Conservation (phyloP, 2,329 filamentous ascomycete genomes). For the Xylariaceae sp. region DNA sequence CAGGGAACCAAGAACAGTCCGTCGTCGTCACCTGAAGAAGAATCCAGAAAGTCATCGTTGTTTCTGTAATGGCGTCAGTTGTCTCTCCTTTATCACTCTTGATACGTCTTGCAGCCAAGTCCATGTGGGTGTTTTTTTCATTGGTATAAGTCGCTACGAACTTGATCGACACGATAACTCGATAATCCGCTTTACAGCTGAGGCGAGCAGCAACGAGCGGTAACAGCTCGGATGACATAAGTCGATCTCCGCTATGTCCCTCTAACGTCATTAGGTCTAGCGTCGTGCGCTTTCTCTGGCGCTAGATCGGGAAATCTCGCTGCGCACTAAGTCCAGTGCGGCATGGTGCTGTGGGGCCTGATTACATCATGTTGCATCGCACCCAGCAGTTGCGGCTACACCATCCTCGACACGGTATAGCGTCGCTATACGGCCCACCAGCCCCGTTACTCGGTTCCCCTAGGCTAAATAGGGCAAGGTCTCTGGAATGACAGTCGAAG, state of each 20-base stretch:
- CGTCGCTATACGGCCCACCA: not conserved
- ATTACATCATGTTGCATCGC: not conserved
- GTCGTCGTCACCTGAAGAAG: not conserved
- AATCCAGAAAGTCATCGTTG: too few relatives aligned
- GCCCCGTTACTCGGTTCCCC: not conserved
- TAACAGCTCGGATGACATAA: too few relatives aligned
- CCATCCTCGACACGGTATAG: not conserved
- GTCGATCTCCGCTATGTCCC: too few relatives aligned
- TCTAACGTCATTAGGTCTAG: not conserved
- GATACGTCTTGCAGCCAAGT: too few relatives aligned
- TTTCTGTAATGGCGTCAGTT: too few relatives aligned
- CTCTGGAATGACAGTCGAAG: too few relatives aligned
- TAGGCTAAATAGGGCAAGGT: not conserved
- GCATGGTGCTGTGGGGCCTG: not conserved
- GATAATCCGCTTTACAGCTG: too few relatives aligned
- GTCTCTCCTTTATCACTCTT: too few relatives aligned
- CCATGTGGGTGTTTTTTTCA: too few relatives aligned
- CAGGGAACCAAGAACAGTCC: not conserved
- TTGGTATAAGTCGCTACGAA: too few relatives aligned
- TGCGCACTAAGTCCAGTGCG: not conserved
- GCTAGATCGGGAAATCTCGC: not conserved
- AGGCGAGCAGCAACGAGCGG: too few relatives aligned
- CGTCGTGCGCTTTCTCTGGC: not conserved
- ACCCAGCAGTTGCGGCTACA: not conserved
- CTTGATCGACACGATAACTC: too few relatives aligned